Percentiles rank a stretch among this genome's conserved stretches.
phyloP scores from a whole-genome alignment of 139 green algal genomes.

The Chara braunii region DNA sequence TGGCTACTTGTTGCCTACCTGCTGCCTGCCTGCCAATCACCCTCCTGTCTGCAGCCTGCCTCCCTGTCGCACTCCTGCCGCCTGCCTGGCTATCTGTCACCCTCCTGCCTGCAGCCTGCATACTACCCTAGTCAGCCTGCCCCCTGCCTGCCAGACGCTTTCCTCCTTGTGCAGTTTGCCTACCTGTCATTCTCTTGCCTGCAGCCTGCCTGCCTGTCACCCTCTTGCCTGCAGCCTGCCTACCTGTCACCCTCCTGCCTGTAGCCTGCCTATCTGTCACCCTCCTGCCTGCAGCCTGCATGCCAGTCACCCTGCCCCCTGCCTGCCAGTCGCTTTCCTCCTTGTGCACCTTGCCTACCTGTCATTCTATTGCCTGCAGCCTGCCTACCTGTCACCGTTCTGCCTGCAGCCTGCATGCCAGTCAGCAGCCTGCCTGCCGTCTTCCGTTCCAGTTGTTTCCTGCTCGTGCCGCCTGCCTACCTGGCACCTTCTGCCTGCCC shows the following conservation, averaged over 20 bases:
- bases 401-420: not conserved
- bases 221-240: conserved; percentile 1
- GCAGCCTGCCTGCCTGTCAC: not conserved
- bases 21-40: too few species aligned
- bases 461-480: not conserved
- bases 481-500: not conserved
- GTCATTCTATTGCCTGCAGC: not conserved
- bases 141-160: not conserved
- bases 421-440: not conserved
- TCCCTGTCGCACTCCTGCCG: not conserved
- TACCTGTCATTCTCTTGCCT: not conserved
- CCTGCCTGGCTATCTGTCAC: too few species aligned
- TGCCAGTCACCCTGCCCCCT: not conserved
- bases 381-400: not conserved
- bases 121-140: not conserved
- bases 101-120: not conserved
- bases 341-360: not conserved
- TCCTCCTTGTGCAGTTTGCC: not conserved
- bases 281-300: too few species aligned
- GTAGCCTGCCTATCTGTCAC: too few species aligned
- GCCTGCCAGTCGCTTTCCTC: not conserved
- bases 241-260: not conserved
- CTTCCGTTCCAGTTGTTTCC: too few species aligned
- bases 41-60: not conserved
- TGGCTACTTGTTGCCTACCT: too few species aligned